Base-by-base conservation (phyloP, 192 early-diverging fungal genomes). In the Piromyces sp. region DNA sequence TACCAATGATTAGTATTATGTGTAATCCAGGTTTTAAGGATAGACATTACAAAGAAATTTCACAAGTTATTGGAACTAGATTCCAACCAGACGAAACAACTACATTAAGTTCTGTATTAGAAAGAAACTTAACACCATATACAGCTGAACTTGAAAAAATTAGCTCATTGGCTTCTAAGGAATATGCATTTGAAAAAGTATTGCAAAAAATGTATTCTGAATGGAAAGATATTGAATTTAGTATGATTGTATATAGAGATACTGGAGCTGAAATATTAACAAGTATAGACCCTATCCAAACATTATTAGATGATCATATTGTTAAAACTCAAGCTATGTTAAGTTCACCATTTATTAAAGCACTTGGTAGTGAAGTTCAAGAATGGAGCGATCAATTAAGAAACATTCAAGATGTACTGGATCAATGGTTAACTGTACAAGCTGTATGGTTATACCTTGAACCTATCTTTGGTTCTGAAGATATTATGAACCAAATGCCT, bases 401-500 rank as follows among this genome's bases (percentile, higher is more conserved):
- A 30, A 89, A 79, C n/a, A 90, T 90, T 80, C 89, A 90, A 85
- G 90, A 91, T 87, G 88, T 88, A 80, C 80, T 90, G 28, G 90
- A 91, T 81, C 89, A 91, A 80, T 91, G 90, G 90, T 83, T 91
- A 30, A 91, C 90, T 79, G 90, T 91, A 15, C 90, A 91, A 80
- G 87, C 89, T 14, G 90, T 89, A 9, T 91, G 90, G 90, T 83
- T 91, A 42, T 91, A 91, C 68, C 84, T 91, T 29, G 90, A 91
- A 81, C 90, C 90, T 13, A 91, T 91, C 80, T 91, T 91, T 82
- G 86, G 86, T 79, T 91, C 89, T 6, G 90, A 91, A 86, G 90
- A 91, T 78, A 91, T 91, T 79, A 91, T 91, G 90, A 86, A 89
- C 3, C 90, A 91, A 82, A 91, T 91, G 90, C 90, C 90, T 6